Evolutionary conservation across 352 stramenopile genomes (phyloP), one percentile per base, ranked within the genome.

Genomic region (Globisporangium splendens): DNA sequence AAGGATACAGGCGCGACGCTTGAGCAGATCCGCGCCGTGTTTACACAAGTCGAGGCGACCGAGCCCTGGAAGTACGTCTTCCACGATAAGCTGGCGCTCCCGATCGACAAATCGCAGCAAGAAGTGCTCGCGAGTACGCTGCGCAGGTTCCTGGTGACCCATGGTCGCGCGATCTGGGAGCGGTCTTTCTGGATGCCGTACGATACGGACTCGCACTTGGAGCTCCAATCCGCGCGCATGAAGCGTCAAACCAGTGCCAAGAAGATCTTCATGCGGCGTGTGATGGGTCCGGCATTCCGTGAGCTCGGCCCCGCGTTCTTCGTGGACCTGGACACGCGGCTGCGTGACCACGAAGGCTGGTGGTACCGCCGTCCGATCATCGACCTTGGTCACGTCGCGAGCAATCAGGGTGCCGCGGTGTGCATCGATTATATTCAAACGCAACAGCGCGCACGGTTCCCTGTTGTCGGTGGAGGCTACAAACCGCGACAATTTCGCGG

Each of bases 151-250:
- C 59, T 70, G 55, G 35, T 43, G 1, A 31, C 24, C 0, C 54
- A 77, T 33, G 63, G 56, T 6, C 69, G 47, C 39, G 70, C 70
- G 18, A 50, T 73, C 12, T 78, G 70, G 70, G 67, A 75, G 47
- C 67, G 67, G 17, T 47, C 49, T 12, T 75, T 78, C 44, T 78
- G 70, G 70, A 2, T 60, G 12, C 67, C 70, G 10, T 39, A 28
- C n/a, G 38, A 28, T 10, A 24, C 43, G 15, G 39, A 46, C 47
- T 31, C 24, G 24, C 59, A 48, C 59, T 35, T 14, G 20, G n/a
- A 33, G 17, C 13, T 17, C 14, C 3, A 41, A 11, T 15, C 22
- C 8, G 18, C 31, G 24, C 51, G 68, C 17, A 51, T 24, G 50
- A 41, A 42, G 50, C 70, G 70, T 4, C 70, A 78, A 46, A 18